These are phyloP conservation scores for Diaporthe ilicicola DNA, from an alignment of 2,329 filamentous ascomycete species.

Conservation along the genomic window DNA sequence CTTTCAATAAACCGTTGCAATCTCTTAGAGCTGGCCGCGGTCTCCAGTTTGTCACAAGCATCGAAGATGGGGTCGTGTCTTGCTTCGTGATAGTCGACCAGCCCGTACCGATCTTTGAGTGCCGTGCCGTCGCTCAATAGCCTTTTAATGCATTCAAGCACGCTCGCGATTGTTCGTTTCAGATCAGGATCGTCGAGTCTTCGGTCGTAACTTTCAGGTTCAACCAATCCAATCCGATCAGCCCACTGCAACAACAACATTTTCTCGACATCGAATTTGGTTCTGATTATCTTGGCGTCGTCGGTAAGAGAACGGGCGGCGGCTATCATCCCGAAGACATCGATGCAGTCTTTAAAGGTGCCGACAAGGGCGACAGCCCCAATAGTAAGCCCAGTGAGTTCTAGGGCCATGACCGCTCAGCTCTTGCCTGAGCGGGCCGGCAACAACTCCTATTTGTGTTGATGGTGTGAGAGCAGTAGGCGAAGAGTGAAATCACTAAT, in stretches of 20 bases:
- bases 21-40: neutral
- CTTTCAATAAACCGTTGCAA: neutral
- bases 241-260: neutral
- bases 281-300: neutral
- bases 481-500: no score
- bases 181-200: neutral
- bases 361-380: neutral
- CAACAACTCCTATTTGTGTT: no score
- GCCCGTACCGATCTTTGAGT: neutral
- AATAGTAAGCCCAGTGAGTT: neutral
- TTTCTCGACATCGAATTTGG: neutral
- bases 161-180: neutral
- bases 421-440: no score
- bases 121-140: neutral
- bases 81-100: neutral
- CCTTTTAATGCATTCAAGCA: neutral
- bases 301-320: neutral
- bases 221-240: neutral
- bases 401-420: neutral
- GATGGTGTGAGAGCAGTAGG: no score
- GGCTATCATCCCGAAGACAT: neutral
- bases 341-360: neutral
- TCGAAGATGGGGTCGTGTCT: fast-evolving
- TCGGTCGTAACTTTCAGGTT: neutral
- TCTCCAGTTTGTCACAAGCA: fast-evolving